phyloP scores from a whole-genome alignment of 768 basidiomycete species.

The Lyophyllum shimeji region DNA sequence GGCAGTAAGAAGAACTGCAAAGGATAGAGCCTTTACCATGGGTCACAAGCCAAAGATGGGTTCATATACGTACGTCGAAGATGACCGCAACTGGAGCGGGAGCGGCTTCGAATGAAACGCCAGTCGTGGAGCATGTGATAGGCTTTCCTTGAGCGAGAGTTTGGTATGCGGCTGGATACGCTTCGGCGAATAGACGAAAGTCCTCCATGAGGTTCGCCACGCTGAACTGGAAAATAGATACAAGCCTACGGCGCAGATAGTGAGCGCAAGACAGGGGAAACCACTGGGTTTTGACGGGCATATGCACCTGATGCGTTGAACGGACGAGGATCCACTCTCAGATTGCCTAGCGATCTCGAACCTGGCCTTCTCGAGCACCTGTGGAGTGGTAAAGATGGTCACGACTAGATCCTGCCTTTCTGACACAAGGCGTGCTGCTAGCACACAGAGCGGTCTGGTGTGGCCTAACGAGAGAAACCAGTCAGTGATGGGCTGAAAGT shows the following conservation, averaged over 20 bases:
- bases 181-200: not conserved
- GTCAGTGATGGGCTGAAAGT: not conserved
- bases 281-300: not conserved
- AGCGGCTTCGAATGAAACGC: constrained; percentile 8
- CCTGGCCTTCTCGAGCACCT: not conserved
- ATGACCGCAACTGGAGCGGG: constrained; percentile 8
- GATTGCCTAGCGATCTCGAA: constrained; percentile 11
- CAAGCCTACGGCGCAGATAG: not conserved
- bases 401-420: constrained; percentile 7
- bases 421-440: constrained; percentile 10
- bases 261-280: not conserved
- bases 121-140: constrained; percentile 12
- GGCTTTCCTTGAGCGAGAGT: constrained; percentile 4
- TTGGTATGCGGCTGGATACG: constrained; percentile 10
- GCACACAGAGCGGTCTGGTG: constrained; percentile 11
- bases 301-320: constrained; percentile 5
- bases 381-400: constrained; percentile 8
- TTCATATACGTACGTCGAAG: constrained; percentile 9
- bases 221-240: constrained; percentile 1
- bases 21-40: not conserved
- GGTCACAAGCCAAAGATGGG: not conserved
- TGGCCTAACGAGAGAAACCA: constrained; percentile 8
- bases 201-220: constrained; percentile 1
- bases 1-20: constrained; percentile 10
- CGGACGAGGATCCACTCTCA: not conserved